Percentiles rank a stretch among this genome's conserved stretches.
Evolutionary conservation across 352 stramenopile genomes (phyloP).

Genomic region (Peronospora belbahrii): DNA sequence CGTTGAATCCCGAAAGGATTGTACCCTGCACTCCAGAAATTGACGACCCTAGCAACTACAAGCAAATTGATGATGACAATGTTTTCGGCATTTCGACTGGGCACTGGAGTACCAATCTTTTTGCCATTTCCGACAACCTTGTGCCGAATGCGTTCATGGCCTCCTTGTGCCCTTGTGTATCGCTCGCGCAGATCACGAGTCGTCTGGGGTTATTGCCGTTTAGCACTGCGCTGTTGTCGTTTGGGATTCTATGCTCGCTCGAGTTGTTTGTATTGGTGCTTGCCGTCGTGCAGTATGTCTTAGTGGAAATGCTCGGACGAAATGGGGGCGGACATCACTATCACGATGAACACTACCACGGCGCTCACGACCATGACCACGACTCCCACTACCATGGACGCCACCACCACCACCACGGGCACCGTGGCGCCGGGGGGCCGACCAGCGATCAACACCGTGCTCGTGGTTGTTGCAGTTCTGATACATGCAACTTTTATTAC

Average conservation of each 20-base stretch:
- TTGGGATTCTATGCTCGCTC: conserved; percentile 14
- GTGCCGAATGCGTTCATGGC: conserved; percentile 47
- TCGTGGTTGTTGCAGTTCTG: conserved; percentile 16
- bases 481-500: conserved; percentile 17
- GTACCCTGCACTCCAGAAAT: conserved; percentile 12
- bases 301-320: conserved; percentile 12
- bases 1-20: conserved; percentile 5
- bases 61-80: conserved; percentile 19
- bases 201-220: conserved; percentile 41
- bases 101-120: conserved; percentile 27
- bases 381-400: neutral
- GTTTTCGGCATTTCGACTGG: conserved; percentile 19
- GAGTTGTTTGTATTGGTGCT: conserved; percentile 11
- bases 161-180: conserved; percentile 48
- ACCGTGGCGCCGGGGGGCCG: neutral
- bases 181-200: conserved; percentile 41
- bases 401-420: neutral
- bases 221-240: conserved; percentile 31
- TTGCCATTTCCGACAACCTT: conserved; percentile 33
- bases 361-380: conserved; percentile 13
- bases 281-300: conserved; percentile 15
- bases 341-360: conserved; percentile 20
- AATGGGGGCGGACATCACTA: conserved; percentile 15
- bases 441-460: conserved; percentile 10
- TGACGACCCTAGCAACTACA: conserved; percentile 15